A percentile compares a stretch with the other conserved stretches of the same genome.
Conservation (phyloP, 2,329 filamentous ascomycete genomes). For the Colletotrichum spinosum region DNA sequence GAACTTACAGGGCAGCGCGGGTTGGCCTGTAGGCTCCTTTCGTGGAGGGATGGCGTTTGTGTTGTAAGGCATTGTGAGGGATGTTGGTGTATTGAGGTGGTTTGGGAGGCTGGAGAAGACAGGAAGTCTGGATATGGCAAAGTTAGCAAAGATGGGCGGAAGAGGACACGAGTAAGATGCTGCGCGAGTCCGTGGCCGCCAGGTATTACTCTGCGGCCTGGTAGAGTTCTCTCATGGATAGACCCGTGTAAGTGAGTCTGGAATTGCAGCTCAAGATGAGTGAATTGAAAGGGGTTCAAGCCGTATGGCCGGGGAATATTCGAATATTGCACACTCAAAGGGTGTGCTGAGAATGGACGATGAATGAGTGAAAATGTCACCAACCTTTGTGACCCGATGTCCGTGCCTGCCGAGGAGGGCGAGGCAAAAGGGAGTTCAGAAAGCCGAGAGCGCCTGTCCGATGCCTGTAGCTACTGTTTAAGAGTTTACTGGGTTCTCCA, state of each 20-base stretch:
- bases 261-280: too few relatives aligned
- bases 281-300: too few relatives aligned
- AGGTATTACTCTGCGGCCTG: too few relatives aligned
- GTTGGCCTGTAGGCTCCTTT: constrained; percentile 86
- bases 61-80: constrained; percentile 83
- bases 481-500: too few relatives aligned
- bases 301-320: too few relatives aligned
- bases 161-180: too few relatives aligned
- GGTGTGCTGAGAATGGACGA: too few relatives aligned
- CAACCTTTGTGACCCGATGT: constrained; percentile 12
- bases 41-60: constrained; percentile 83
- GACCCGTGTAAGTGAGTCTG: too few relatives aligned
- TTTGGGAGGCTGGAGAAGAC: background rate
- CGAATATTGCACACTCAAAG: too few relatives aligned
- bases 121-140: constrained; percentile 3
- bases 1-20: constrained; percentile 82
- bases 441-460: background rate
- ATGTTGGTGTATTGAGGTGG: background rate
- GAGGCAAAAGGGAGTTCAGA: background rate
- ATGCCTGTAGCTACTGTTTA: too few relatives aligned
- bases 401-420: constrained; percentile 20
- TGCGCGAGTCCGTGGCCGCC: too few relatives aligned
- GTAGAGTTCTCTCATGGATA: too few relatives aligned
- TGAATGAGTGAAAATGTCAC: background rate
- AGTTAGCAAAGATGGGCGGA: constrained; percentile 35